Conservation (phyloP, 306 rosid species). For the Inga leiocalycina region DNA sequence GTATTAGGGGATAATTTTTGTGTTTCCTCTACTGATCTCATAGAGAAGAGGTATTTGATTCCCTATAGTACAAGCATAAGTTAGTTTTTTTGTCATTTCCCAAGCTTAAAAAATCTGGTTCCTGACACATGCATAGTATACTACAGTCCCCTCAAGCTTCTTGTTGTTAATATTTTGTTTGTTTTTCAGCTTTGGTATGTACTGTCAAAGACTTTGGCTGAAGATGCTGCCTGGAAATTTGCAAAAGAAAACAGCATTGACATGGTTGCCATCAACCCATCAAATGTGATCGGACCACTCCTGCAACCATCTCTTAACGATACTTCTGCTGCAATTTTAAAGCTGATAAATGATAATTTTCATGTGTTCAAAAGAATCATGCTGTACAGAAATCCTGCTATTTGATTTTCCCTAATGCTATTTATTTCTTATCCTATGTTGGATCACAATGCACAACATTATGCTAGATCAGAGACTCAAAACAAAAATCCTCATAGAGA, state of each 20-base stretch:
- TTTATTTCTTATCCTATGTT: background rate
- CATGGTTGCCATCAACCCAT: no score
- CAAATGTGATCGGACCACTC: constrained; percentile 56
- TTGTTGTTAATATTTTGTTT: no score
- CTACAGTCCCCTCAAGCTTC: no score
- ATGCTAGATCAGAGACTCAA: background rate
- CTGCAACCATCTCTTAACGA: constrained; percentile 74
- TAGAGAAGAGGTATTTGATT: background rate
- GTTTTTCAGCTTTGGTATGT: background rate
- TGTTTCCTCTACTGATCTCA: background rate
- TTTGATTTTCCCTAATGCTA: background rate
- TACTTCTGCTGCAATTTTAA: constrained; percentile 54
- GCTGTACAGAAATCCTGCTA: background rate
- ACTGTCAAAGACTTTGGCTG: no score
- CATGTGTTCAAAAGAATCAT: background rate
- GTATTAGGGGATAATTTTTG: background rate
- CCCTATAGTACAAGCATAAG: background rate
- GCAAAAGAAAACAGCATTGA: no score
- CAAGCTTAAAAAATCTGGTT: no score
- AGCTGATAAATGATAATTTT: constrained; percentile 59
- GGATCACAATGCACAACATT: background rate
- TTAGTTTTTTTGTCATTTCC: no score
- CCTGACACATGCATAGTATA: no score
- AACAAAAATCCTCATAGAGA: background rate
- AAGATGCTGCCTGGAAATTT: no score